These are phyloP conservation scores for Penicillium daleae DNA, from an alignment of 495 filamentous ascomycete species.

Conservation along the genomic window DNA sequence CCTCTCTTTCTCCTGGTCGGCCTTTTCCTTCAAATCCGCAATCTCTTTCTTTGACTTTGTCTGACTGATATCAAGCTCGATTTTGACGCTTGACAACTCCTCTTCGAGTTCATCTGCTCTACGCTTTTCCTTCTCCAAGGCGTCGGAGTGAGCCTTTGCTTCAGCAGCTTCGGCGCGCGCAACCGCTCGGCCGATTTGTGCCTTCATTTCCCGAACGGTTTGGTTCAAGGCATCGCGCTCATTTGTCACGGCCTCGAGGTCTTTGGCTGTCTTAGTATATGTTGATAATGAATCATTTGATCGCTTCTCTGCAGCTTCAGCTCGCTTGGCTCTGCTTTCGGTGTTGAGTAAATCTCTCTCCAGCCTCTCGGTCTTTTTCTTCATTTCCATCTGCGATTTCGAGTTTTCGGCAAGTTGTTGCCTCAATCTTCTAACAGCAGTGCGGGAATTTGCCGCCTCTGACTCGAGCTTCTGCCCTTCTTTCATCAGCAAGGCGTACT, in stretches of 20 bases:
- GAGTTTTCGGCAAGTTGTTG: slow-evolving; percentile 64
- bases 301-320: slow-evolving; percentile 67
- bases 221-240: slow-evolving; percentile 69
- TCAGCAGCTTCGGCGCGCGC: slow-evolving; percentile 70
- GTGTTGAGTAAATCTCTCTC: slow-evolving; percentile 63
- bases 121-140: slow-evolving; percentile 70
- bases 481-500: slow-evolving; percentile 85
- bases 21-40: slow-evolving; percentile 67
- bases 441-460: slow-evolving; percentile 75
- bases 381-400: slow-evolving; percentile 48
- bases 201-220: slow-evolving; percentile 69
- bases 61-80: slow-evolving; percentile 75
- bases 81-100: slow-evolving; percentile 67
- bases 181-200: slow-evolving; percentile 69
- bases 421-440: slow-evolving; percentile 81
- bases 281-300: slow-evolving; percentile 65
- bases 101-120: slow-evolving; percentile 71
- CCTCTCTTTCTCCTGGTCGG: slow-evolving; percentile 75
- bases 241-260: slow-evolving; percentile 65
- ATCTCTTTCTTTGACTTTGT: slow-evolving; percentile 73
- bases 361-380: slow-evolving; percentile 65
- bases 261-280: slow-evolving; percentile 69
- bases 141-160: slow-evolving; percentile 65
- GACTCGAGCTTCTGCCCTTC: slow-evolving; percentile 89
- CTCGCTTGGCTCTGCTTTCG: slow-evolving; percentile 63